Percentiles rank a stretch among this genome's conserved stretches.
phyloP scores from a whole-genome alignment of 805 yeast genomes.

The Lachancea kluyveri region DNA sequence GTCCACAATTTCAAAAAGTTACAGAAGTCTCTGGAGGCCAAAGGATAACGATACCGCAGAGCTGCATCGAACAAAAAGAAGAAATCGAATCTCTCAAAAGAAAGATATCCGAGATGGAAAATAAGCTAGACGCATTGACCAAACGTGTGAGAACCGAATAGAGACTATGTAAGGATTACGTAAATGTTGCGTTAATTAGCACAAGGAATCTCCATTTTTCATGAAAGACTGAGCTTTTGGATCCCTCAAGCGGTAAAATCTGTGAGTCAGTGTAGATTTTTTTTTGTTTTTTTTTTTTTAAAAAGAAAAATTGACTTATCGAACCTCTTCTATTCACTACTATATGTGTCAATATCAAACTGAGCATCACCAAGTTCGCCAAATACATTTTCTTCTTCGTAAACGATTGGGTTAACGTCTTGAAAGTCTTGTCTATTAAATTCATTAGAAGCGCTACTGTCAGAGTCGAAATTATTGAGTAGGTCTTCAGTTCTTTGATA shows the following conservation, averaged over 20 bases:
- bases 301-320: too few relatives aligned
- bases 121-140: conserved; percentile 8
- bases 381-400: conserved; percentile 5
- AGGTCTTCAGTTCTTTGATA: conserved; percentile 2
- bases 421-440: conserved; percentile 4
- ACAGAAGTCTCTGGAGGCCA: not conserved
- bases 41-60: conserved; percentile 2
- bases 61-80: not conserved
- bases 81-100: conserved; percentile 13
- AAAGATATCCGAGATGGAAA: conserved; percentile 19
- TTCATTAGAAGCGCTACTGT: too few relatives aligned
- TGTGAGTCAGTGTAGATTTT: too few relatives aligned
- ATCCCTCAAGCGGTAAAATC: too few relatives aligned
- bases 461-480: too few relatives aligned
- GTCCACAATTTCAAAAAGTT: conserved; percentile 1
- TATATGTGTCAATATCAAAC: conserved; percentile 6
- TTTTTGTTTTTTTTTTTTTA: too few relatives aligned
- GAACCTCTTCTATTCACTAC: too few relatives aligned
- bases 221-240: too few relatives aligned
- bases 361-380: conserved; percentile 5
- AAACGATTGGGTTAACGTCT: not conserved
- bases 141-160: conserved; percentile 10
- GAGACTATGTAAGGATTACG: too few relatives aligned
- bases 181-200: too few relatives aligned
- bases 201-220: too few relatives aligned